Evolutionary conservation across 2,329 filamentous ascomycete species (phyloP).

Genomic region (Keithomyces neogunnii): DNA sequence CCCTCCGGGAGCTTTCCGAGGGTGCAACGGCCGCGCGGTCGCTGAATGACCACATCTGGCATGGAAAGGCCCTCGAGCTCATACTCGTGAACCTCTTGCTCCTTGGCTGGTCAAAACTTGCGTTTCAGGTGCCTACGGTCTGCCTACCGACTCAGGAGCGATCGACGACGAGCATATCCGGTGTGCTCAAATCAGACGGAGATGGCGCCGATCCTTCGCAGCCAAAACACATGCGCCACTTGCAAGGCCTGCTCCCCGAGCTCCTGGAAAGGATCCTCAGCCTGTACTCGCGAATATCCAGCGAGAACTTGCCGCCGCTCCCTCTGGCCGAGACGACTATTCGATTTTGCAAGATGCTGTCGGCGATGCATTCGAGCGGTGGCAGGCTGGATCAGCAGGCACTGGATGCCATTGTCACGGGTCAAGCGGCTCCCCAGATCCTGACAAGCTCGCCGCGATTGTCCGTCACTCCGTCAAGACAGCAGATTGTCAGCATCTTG

Average conservation of each 20-base stretch:
- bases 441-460: conserved; percentile 47
- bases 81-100: conserved; percentile 76
- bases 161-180: conserved; percentile 26
- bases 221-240: conserved; percentile 43
- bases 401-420: conserved; percentile 57
- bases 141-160: conserved; percentile 43
- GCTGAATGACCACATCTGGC: conserved; percentile 91
- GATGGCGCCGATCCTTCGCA: conserved; percentile 32
- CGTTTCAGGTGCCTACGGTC: conserved; percentile 66
- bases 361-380: conserved; percentile 56
- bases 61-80: conserved; percentile 87
- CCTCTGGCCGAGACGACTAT: conserved; percentile 66
- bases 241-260: conserved; percentile 59
- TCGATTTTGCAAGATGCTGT: conserved; percentile 61
- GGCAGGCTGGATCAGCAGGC: conserved; percentile 54
- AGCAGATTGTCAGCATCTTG: conserved; percentile 55
- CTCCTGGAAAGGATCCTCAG: conserved; percentile 66
- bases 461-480: conserved; percentile 46
- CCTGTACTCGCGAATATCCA: conserved; percentile 62
- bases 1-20: conserved; percentile 73
- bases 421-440: conserved; percentile 43
- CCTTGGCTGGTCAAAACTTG: conserved; percentile 73
- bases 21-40: conserved; percentile 69
- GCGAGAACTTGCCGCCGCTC: conserved; percentile 62
- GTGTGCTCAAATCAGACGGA: conserved; percentile 16